Conservation (phyloP, 108 stramenopile genomes). For the Fragilariopsis cylindrus region DNA sequence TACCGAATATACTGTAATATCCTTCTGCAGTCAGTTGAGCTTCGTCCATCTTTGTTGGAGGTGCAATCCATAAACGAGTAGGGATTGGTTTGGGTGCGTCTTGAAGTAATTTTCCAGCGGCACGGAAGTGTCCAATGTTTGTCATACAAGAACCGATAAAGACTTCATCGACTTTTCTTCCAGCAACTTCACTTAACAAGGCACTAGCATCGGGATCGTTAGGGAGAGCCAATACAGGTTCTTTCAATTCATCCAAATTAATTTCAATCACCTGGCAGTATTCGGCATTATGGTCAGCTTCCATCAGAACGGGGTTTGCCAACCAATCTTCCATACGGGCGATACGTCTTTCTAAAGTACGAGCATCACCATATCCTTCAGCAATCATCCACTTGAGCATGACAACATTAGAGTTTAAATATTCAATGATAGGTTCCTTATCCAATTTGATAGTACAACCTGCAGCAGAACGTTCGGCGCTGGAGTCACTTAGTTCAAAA, state of each 20-base stretch:
- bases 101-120: slow-evolving; percentile 89
- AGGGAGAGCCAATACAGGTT: slow-evolving; percentile 92
- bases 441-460: slow-evolving; percentile 95
- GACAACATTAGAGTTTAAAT: slow-evolving; percentile 89
- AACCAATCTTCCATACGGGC: slow-evolving; percentile 95
- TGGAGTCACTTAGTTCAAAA: slow-evolving; percentile 92
- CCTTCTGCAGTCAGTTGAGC: slow-evolving; percentile 94
- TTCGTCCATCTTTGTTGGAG: slow-evolving; percentile 97
- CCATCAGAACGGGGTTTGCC: slow-evolving; percentile 83
- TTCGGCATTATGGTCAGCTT: slow-evolving; percentile 88
- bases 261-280: slow-evolving; percentile 93
- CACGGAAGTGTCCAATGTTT: slow-evolving; percentile 97
- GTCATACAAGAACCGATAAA: slow-evolving; percentile 98
- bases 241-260: slow-evolving; percentile 90
- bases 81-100: slow-evolving; percentile 70
- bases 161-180: slow-evolving; percentile 92
- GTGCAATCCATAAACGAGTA: slow-evolving; percentile 92
- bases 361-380: slow-evolving; percentile 94
- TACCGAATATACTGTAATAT: slow-evolving; percentile 94
- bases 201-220: slow-evolving; percentile 96
- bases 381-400: slow-evolving; percentile 98
- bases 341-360: slow-evolving; percentile 92
- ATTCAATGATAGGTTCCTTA: slow-evolving; percentile 95
- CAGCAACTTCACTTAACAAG: slow-evolving; percentile 82
- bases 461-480: slow-evolving; percentile 93